Percentiles rank a stretch among this genome's conserved stretches.
Conservation (phyloP, 2,329 filamentous ascomycete genomes). For the Xylariomycetidae sp. region DNA sequence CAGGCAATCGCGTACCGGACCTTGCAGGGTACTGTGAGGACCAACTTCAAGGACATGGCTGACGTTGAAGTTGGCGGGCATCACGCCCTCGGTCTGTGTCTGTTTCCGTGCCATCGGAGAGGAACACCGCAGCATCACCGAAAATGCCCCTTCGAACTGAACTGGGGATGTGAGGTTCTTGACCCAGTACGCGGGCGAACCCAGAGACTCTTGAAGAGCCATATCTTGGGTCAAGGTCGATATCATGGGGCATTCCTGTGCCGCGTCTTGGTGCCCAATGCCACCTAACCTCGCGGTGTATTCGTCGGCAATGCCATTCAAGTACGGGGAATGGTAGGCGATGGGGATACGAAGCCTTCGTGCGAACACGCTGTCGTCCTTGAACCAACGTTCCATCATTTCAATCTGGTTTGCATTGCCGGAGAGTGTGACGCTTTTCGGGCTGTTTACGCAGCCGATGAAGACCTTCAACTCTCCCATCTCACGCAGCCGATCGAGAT, state of each 20-base stretch:
- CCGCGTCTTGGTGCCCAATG: neutral
- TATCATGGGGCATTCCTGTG: slow-evolving; percentile 1
- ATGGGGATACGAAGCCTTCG: slow-evolving; percentile 3
- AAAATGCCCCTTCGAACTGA: slow-evolving; percentile 1
- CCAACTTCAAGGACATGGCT: slow-evolving; percentile 4
- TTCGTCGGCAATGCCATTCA: slow-evolving; percentile 5
- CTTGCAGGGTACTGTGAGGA: slow-evolving; percentile 4
- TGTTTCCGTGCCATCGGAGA: neutral
- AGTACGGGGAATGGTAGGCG: slow-evolving; percentile 6
- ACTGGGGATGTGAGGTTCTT: slow-evolving; percentile 7
- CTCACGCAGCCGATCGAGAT: neutral
- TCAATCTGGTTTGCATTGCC: slow-evolving; percentile 3
- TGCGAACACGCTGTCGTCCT: slow-evolving; percentile 4
- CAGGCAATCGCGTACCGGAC: slow-evolving; percentile 1
- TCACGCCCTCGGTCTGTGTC: neutral
- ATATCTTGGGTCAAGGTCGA: slow-evolving; percentile 4
- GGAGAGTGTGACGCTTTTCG: slow-evolving; percentile 4
- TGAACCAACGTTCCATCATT: slow-evolving; percentile 1
- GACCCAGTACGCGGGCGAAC: slow-evolving; percentile 3
- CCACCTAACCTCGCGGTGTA: slow-evolving; percentile 2
- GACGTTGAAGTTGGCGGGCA: neutral
- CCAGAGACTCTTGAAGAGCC: neutral
- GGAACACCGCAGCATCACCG: no score
- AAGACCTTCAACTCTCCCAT: neutral
- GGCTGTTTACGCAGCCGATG: slow-evolving; percentile 8